Percentiles rank a stretch among this genome's conserved stretches.
phyloP scores from a whole-genome alignment of 129 eudicot genomes.

The Flaveria trinervia region DNA sequence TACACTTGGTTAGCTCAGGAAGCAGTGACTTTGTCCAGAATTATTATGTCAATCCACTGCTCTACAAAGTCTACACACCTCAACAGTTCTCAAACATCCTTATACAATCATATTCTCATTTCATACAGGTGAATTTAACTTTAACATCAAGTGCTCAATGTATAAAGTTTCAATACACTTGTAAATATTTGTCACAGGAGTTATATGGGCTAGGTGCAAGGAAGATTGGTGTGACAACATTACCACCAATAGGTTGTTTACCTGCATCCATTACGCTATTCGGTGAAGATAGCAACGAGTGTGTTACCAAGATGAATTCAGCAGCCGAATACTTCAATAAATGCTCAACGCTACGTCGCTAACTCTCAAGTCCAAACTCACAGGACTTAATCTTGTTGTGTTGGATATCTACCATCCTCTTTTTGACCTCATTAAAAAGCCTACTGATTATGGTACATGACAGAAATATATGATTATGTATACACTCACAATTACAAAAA shows the following conservation, averaged over 20 bases:
- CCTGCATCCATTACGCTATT: constrained; percentile 86
- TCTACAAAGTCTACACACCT: constrained; percentile 70
- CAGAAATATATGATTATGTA: background rate
- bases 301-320: constrained; percentile 59
- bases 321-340: constrained; percentile 66
- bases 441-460: constrained; percentile 60
- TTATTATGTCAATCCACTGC: constrained; percentile 80
- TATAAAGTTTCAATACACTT: too few species aligned
- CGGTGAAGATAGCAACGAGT: constrained; percentile 66
- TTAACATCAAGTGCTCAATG: too few species aligned
- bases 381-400: constrained; percentile 69
- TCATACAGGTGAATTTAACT: constrained; percentile 49
- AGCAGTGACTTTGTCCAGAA: constrained; percentile 90
- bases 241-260: constrained; percentile 94
- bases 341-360: constrained; percentile 70
- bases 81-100: constrained; percentile 75
- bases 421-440: constrained; percentile 62
- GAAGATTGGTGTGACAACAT: constrained; percentile 77
- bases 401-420: constrained; percentile 81
- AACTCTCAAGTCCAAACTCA: constrained; percentile 47
- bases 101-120: constrained; percentile 51
- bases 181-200: constrained; percentile 39
- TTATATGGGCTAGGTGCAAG: constrained; percentile 81
- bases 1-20: constrained; percentile 74
- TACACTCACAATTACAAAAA: background rate